These are phyloP conservation scores for Talaromyces atroroseus DNA, from an alignment of 2,329 filamentous ascomycete genomes.

Conservation along the genomic window DNA sequence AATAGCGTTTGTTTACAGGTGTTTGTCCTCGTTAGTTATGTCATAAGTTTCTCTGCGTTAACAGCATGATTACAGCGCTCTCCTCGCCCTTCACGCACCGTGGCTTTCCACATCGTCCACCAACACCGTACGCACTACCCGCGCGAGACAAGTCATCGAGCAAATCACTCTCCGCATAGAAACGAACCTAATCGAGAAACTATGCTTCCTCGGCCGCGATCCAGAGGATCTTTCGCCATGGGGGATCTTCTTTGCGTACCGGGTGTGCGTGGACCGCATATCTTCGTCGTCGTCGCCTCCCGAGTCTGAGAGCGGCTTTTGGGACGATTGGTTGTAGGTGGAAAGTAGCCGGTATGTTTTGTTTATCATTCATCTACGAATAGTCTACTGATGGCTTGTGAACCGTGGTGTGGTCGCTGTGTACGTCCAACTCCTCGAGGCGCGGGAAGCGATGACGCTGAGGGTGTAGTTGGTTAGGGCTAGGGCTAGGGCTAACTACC, in stretches of 20 bases:
- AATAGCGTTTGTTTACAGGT: slow-evolving; percentile 23
- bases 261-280: slow-evolving; percentile 16
- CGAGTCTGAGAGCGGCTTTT: not conserved
- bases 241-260: slow-evolving; percentile 22
- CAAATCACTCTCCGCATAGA: slow-evolving; percentile 8
- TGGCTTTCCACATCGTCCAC: not conserved
- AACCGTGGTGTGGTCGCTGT: not conserved
- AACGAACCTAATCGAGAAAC: slow-evolving; percentile 14
- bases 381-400: not conserved
- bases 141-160: not conserved
- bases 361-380: too few species aligned
- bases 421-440: slow-evolving; percentile 6
- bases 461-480: not conserved
- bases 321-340: slow-evolving; percentile 2
- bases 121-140: not conserved
- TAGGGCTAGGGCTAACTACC: too few species aligned
- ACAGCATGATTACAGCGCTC: not conserved
- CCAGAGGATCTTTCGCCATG: slow-evolving; percentile 19
- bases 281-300: too few species aligned
- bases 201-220: slow-evolving; percentile 18
- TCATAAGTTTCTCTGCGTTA: too few species aligned
- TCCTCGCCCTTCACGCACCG: not conserved
- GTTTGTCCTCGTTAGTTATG: too few species aligned
- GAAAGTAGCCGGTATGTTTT: slow-evolving; percentile 6
- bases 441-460: not conserved